Percentiles rank a stretch among this genome's conserved stretches.
phyloP scores from a whole-genome alignment of 257 asterid species.

The Sherardia arvensis region DNA sequence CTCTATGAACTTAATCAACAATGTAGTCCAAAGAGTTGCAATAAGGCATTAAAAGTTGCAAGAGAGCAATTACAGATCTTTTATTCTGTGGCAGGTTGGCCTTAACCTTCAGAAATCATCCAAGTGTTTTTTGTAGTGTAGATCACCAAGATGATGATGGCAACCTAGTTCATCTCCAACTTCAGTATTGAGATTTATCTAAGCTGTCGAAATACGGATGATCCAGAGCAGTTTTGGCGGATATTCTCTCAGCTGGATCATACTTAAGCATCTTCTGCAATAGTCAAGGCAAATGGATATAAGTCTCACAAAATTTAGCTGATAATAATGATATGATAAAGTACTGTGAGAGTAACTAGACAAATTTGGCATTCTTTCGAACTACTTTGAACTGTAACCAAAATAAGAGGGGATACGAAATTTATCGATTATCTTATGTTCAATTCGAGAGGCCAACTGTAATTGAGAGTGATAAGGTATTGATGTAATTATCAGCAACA shows the following conservation, averaged over 20 bases:
- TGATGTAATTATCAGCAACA: background rate
- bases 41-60: too few species aligned
- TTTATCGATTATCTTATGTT: background rate
- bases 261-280: constrained; percentile 75
- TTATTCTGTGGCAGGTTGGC: too few species aligned
- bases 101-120: background rate
- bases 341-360: background rate
- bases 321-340: background rate
- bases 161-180: constrained; percentile 15
- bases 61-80: too few species aligned
- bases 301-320: background rate
- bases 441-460: background rate
- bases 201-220: constrained; percentile 90
- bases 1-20: too few species aligned
- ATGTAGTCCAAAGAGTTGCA: too few species aligned
- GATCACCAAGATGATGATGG: constrained; percentile 63
- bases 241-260: constrained; percentile 81
- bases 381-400: background rate
- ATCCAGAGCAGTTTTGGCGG: constrained; percentile 86
- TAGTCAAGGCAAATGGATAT: constrained; percentile 14
- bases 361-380: background rate
- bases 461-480: too few species aligned
- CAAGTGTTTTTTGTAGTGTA: background rate
- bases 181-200: constrained; percentile 82
- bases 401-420: background rate